Evolutionary conservation across 2,329 filamentous ascomycete species (phyloP).

Genomic region (Madurella fahalii): DNA sequence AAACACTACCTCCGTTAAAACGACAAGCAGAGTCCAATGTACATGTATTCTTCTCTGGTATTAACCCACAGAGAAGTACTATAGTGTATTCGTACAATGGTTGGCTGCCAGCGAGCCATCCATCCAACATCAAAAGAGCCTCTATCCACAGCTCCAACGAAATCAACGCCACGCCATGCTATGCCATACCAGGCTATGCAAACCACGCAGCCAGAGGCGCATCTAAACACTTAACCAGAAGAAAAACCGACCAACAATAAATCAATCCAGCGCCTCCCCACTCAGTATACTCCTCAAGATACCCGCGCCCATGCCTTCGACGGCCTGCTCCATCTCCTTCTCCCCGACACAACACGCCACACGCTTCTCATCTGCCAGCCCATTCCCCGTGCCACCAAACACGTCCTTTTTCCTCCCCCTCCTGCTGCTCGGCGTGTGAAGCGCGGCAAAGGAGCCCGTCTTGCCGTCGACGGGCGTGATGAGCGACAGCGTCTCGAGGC

Average conservation of each 20-base stretch:
- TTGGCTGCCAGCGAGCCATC: not conserved
- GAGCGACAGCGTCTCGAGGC: slow-evolving; percentile 81
- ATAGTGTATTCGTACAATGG: too few relatives aligned
- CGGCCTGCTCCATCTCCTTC: slow-evolving; percentile 69
- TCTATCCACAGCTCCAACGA: not conserved
- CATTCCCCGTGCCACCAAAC: slow-evolving; percentile 43
- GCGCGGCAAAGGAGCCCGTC: slow-evolving; percentile 57
- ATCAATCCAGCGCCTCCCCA: slow-evolving; percentile 52
- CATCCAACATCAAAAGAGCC: not conserved
- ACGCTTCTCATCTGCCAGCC: slow-evolving; percentile 63
- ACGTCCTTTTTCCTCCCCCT: slow-evolving; percentile 54
- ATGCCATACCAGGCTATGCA: slow-evolving; percentile 2
- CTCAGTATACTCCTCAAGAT: slow-evolving; percentile 61
- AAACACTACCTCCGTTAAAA: too few relatives aligned
- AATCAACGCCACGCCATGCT: slow-evolving; percentile 4
- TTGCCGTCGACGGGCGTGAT: slow-evolving; percentile 67
- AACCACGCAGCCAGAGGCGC: not conserved
- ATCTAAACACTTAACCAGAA: not conserved
- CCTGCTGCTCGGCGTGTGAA: slow-evolving; percentile 54
- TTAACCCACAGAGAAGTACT: too few relatives aligned
- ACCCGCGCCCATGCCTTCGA: slow-evolving; percentile 58
- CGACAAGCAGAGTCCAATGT: too few relatives aligned
- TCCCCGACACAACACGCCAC: slow-evolving; percentile 77
- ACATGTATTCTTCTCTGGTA: too few relatives aligned
- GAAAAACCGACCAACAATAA: not conserved